Conservation (phyloP, 768 basidiomycete genomes). For the Phallus indusiatus region DNA sequence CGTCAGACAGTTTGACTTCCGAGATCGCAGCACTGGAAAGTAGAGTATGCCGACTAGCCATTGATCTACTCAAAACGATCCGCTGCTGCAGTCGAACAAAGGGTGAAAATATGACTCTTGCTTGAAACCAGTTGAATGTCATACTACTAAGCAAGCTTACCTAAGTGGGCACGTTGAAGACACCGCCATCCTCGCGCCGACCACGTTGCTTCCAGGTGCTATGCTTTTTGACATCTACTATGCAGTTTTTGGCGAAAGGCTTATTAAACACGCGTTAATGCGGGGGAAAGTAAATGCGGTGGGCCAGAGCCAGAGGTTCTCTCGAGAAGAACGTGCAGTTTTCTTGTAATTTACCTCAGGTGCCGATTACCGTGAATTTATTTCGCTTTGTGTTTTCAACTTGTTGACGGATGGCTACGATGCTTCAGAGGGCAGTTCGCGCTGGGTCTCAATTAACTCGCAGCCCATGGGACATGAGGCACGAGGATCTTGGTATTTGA, state of each 20-base stretch:
- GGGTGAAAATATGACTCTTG: neutral
- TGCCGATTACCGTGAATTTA: too few relatives aligned
- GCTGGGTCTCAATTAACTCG: too few relatives aligned
- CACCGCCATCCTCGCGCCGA: neutral
- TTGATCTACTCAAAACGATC: neutral
- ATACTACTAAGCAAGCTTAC: neutral
- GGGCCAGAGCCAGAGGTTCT: too few relatives aligned
- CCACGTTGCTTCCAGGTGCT: neutral
- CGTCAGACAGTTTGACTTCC: constrained; percentile 49
- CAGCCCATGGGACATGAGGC: too few relatives aligned
- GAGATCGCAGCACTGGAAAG: neutral
- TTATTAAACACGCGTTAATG: neutral
- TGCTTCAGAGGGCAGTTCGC: too few relatives aligned
- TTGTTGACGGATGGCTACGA: too few relatives aligned
- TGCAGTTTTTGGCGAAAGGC: neutral
- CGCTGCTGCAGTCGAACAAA: neutral
- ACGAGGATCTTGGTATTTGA: too few relatives aligned
- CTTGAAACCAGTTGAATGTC: neutral
- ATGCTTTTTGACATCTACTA: too few relatives aligned
- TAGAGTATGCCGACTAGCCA: neutral
- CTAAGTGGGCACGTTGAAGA: neutral
- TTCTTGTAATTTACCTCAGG: too few relatives aligned
- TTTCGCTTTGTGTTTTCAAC: too few relatives aligned
- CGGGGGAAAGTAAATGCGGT: neutral
- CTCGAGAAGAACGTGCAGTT: too few relatives aligned